phyloP scores from a whole-genome alignment of 2,329 filamentous ascomycete species.

The Catunica adiposa region DNA sequence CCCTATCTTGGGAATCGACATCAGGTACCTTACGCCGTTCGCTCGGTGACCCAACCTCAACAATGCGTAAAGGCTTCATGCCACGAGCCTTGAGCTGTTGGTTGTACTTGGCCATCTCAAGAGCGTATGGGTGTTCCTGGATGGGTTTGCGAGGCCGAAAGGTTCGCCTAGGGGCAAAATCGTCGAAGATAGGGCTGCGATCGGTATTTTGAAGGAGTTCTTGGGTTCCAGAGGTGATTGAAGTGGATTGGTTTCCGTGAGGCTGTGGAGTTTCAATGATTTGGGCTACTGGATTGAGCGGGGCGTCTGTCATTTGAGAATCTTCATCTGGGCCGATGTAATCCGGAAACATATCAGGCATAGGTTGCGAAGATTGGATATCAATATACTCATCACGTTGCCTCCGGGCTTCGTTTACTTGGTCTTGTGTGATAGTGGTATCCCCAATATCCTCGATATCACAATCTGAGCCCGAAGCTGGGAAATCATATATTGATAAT shows the following conservation, averaged over 20 bases:
- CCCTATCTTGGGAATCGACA: conserved; percentile 31
- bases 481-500: conserved; percentile 5
- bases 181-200: background rate
- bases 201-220: conserved; percentile 2
- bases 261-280: background rate
- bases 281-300: background rate
- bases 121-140: conserved; percentile 41
- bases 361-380: background rate
- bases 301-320: background rate
- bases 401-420: background rate
- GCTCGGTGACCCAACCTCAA: conserved; percentile 19
- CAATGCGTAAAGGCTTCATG: conserved; percentile 33
- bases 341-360: background rate
- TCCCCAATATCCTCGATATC: background rate
- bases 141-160: conserved; percentile 44
- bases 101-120: conserved; percentile 39
- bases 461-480: background rate
- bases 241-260: too few relatives aligned
- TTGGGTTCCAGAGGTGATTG: background rate
- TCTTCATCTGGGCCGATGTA: background rate
- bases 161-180: conserved; percentile 22
- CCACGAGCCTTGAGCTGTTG: conserved; percentile 37
- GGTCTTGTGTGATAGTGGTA: background rate
- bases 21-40: conserved; percentile 20
- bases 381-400: background rate